Evolutionary conservation across 345 rosid species (phyloP), one percentile per base, ranked within the genome.

Genomic region (Triadica sebifera): DNA sequence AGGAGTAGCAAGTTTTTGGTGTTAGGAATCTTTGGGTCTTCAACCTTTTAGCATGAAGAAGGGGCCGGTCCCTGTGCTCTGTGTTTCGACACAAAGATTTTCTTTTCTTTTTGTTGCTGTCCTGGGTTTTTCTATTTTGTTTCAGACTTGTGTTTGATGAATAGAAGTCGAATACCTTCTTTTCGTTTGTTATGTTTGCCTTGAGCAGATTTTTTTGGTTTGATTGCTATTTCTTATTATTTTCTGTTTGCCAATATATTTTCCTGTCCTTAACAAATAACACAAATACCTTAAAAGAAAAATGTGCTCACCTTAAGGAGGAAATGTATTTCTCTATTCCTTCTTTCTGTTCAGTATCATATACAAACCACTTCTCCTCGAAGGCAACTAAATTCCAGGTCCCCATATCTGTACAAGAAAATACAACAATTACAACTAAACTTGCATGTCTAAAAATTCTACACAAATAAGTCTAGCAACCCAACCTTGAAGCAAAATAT

Each of bases 401-500:
- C 47, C 87, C 88, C 49, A 88, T 5, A 74, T 90, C 96, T 89
- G 81, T 75, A 75, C 78, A 74, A 25, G 22, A 34, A 74, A 39
- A 49, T 45, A 24, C 19, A 49, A 25, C 38, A 13, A 34, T n/a
- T 12, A 41, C 25, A 41, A 65, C 57, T 3, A 58, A 70, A 56
- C 57, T 61, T 65, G n/a, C 37, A 47, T 25, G 69, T 53, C 72
- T 19, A 24, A 75, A 9, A 24, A 57, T 55, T 45, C 34, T 41
- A 15, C 55, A 74, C 59, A 41, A 6, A 69, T 62, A 49, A 70
- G 24, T 63, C 20, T 78, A 24, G 37, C 39, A 77, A 60, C 41
- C 81, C 52, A 43, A 92, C 98, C 95, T 92, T 92, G 98, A 74
- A 87, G 90, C 81, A 92, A 78, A 34, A 88, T 74, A 73, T 77